phyloP scores from a whole-genome alignment of 2,329 filamentous ascomycete species.

The Huntiella moniliformis region DNA sequence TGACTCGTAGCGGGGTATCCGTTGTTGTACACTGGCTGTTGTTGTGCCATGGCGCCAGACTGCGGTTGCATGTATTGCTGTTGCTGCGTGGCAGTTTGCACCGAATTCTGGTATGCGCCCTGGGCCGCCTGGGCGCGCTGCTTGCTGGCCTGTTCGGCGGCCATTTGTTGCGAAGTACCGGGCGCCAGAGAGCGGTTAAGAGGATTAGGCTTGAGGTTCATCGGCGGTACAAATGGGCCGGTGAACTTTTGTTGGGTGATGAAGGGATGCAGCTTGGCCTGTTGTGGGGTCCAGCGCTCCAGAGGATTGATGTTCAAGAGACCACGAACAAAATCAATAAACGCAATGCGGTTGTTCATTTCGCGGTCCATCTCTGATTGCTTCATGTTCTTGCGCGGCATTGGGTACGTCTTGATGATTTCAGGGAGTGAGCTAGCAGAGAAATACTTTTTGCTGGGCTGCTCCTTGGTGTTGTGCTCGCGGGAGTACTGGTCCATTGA shows the following conservation, averaged over 20 bases:
- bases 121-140: conserved; percentile 61
- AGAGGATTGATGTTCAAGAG: conserved; percentile 86
- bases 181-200: conserved; percentile 76
- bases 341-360: conserved; percentile 94
- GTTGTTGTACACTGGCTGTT: conserved; percentile 17
- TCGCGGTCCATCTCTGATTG: conserved; percentile 93
- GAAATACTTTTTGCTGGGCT: conserved; percentile 99
- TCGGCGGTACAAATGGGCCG: conserved; percentile 85
- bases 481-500: conserved; percentile 95
- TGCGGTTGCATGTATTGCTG: conserved; percentile 7
- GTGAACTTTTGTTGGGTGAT: conserved; percentile 98
- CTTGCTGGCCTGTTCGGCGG: conserved; percentile 84
- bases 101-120: conserved; percentile 45
- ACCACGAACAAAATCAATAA: conserved; percentile 94
- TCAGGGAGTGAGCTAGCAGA: conserved; percentile 83
- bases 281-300: conserved; percentile 92
- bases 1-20: conserved; percentile 49
- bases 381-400: conserved; percentile 99
- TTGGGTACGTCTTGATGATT: conserved; percentile 93
- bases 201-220: conserved; percentile 82
- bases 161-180: conserved; percentile 86
- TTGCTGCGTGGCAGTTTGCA: conserved; percentile 21
- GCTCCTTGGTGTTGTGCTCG: conserved; percentile 90
- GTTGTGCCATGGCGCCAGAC: conserved; percentile 15
- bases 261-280: conserved; percentile 92